Percentiles rank a stretch among this genome's conserved stretches.
These are phyloP conservation scores for Sugiyamaella paludigena DNA, from an alignment of 1,139 yeast genomes.

Conservation along the genomic window DNA sequence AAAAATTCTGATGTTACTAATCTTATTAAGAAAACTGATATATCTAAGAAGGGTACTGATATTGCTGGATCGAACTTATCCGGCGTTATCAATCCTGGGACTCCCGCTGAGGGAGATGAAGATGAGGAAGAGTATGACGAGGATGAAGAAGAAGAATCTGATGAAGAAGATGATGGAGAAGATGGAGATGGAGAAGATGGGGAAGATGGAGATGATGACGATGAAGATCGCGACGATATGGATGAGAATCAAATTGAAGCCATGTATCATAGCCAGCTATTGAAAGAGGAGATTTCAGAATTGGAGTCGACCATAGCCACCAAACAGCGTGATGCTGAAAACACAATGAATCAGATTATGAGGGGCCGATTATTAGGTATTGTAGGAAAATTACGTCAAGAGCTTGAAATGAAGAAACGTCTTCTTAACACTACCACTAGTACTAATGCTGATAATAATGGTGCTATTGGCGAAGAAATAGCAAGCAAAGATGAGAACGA, in stretches of 20 bases:
- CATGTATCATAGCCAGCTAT: slow-evolving; percentile 68
- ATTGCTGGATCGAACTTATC: slow-evolving; percentile 2
- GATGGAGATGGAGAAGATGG: slow-evolving; percentile 56
- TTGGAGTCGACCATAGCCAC: slow-evolving; percentile 74
- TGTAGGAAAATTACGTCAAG: slow-evolving; percentile 73
- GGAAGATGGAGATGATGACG: slow-evolving; percentile 52
- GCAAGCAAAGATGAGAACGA: slow-evolving; percentile 42
- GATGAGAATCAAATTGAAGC: slow-evolving; percentile 43
- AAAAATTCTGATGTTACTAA: no score
- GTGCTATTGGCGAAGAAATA: slow-evolving; percentile 38
- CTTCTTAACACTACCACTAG: slow-evolving; percentile 53
- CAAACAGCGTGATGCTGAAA: slow-evolving; percentile 69
- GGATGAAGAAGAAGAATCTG: slow-evolving; percentile 45
- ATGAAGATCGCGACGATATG: slow-evolving; percentile 41
- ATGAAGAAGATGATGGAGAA: slow-evolving; percentile 51
- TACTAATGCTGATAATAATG: slow-evolving; percentile 23
- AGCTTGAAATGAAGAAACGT: slow-evolving; percentile 75
- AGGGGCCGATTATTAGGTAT: slow-evolving; percentile 84
- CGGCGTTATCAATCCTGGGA: slow-evolving; percentile 15
- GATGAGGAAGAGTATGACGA: slow-evolving; percentile 42
- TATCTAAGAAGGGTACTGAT: no score
- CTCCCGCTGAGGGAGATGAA: slow-evolving; percentile 33
- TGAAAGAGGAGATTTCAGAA: slow-evolving; percentile 83
- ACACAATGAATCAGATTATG: slow-evolving; percentile 75
- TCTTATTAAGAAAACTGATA: no score